A percentile compares a stretch with the other conserved stretches of the same genome.
These are phyloP conservation scores for Bipolaris victoriae DNA, from an alignment of 2,329 filamentous ascomycete genomes.

Conservation along the genomic window DNA sequence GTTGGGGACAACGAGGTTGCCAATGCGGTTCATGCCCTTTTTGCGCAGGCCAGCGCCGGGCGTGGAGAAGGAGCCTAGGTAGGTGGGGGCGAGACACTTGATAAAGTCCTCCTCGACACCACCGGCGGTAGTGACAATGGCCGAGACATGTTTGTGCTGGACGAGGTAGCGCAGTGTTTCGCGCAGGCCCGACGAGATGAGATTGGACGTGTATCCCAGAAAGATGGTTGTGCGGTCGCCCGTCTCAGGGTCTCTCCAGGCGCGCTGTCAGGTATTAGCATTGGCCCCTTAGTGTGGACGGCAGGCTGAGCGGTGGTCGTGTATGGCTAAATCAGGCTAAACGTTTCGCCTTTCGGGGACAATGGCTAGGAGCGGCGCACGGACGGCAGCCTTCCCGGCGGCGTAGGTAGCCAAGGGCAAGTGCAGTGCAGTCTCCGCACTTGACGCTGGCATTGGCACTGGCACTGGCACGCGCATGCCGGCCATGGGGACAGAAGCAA, in stretches of 20 bases:
- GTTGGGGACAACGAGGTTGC: slow-evolving; percentile 94
- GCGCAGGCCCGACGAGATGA: slow-evolving; percentile 93
- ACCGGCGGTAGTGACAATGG: slow-evolving; percentile 92
- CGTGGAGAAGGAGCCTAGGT: slow-evolving; percentile 84
- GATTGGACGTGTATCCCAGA: slow-evolving; percentile 94
- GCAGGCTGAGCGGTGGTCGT: slow-evolving; percentile 28
- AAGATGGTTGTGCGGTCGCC: slow-evolving; percentile 88
- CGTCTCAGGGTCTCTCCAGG: slow-evolving; percentile 81
- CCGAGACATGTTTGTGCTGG: slow-evolving; percentile 88
- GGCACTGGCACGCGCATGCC: slow-evolving; percentile 13
- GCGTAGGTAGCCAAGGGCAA: slow-evolving; percentile 18
- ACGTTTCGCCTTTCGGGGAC: slow-evolving; percentile 31
- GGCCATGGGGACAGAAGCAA: slow-evolving; percentile 14
- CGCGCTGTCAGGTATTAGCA: slow-evolving; percentile 61
- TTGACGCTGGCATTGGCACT: slow-evolving; percentile 17
- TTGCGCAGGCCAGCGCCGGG: slow-evolving; percentile 77
- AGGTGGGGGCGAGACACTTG: slow-evolving; percentile 95
- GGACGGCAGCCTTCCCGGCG: slow-evolving; percentile 24
- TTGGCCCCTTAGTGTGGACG: slow-evolving; percentile 18
- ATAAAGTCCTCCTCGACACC: slow-evolving; percentile 98
- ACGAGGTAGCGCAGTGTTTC: slow-evolving; percentile 92
- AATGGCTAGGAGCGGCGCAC: slow-evolving; percentile 20
- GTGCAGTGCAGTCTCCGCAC: slow-evolving; percentile 31
- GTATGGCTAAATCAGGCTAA: slow-evolving; percentile 42
- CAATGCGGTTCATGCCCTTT: slow-evolving; percentile 92